These are phyloP conservation scores for Hanseniaspora lindneri DNA, from an alignment of 805 yeast genomes.

Conservation along the genomic window DNA sequence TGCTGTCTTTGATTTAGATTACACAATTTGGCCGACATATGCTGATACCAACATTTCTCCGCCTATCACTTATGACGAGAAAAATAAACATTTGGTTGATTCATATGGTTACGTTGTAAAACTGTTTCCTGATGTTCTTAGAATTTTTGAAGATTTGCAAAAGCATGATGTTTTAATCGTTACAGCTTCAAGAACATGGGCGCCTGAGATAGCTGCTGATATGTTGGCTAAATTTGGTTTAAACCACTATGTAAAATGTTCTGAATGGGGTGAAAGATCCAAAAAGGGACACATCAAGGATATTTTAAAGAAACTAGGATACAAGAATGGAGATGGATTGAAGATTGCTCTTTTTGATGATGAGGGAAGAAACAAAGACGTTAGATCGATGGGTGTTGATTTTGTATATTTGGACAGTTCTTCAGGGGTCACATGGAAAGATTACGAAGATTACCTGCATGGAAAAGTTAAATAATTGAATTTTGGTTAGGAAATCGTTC, in stretches of 20 bases:
- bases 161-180: constrained; percentile 40
- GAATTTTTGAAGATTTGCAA: constrained; percentile 43
- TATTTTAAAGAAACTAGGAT: constrained; percentile 37
- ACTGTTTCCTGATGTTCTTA: constrained; percentile 58
- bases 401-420: constrained; percentile 55
- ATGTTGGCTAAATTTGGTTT: constrained; percentile 39
- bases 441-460: constrained; percentile 36
- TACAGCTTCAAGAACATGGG: constrained; percentile 69
- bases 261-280: constrained; percentile 57
- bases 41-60: constrained; percentile 30
- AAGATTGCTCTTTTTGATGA: constrained; percentile 56
- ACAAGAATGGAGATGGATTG: not conserved
- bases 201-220: constrained; percentile 64
- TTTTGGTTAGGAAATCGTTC: not conserved
- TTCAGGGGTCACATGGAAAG: constrained; percentile 43
- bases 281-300: constrained; percentile 47
- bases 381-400: constrained; percentile 54
- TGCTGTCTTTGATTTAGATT: constrained; percentile 30
- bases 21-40: constrained; percentile 32
- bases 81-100: constrained; percentile 23
- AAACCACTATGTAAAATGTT: constrained; percentile 29
- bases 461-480: constrained; percentile 14
- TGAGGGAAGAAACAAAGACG: constrained; percentile 67
- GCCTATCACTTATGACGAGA: constrained; percentile 25
- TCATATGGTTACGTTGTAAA: constrained; percentile 41